A percentile compares a stretch with the other conserved stretches of the same genome.
phyloP scores from a whole-genome alignment of 176 grass and related monocot species.

The Oryza glaberrima region DNA sequence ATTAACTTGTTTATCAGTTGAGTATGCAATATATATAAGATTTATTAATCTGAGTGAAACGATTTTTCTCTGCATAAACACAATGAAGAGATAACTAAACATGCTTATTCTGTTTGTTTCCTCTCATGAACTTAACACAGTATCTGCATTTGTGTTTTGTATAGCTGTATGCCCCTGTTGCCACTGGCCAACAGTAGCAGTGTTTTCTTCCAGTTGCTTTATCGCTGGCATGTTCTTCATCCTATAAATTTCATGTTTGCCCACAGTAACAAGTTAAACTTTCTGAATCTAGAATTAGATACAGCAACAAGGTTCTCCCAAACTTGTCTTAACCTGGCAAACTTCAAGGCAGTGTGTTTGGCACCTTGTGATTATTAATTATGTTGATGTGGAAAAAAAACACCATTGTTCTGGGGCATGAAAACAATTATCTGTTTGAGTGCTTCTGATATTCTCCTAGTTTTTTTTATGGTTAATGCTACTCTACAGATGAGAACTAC shows the following conservation, averaged over 20 bases:
- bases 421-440: neutral
- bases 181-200: neutral
- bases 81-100: conserved; percentile 8
- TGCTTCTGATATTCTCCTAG: neutral
- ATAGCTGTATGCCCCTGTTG: neutral
- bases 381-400: conserved; percentile 1
- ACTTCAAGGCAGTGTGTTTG: neutral
- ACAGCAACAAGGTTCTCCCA: neutral
- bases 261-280: neutral
- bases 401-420: neutral
- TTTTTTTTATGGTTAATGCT: neutral
- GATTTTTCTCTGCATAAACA: conserved; percentile 17
- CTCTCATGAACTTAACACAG: conserved; percentile 23
- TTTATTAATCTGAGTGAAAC: neutral
- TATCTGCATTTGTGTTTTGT: conserved; percentile 15
- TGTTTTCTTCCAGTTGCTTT: neutral
- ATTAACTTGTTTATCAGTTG: neutral
- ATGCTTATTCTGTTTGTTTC: conserved; percentile 9
- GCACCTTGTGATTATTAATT: neutral
- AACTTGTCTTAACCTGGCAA: conserved; percentile 21
- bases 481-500: conserved; percentile 13
- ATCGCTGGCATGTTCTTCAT: neutral
- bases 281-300: conserved; percentile 14
- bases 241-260: neutral
- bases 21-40: conserved; percentile 24